Conservation (phyloP, 1,284 basidiomycete species). For the Leccinum holopus region DNA sequence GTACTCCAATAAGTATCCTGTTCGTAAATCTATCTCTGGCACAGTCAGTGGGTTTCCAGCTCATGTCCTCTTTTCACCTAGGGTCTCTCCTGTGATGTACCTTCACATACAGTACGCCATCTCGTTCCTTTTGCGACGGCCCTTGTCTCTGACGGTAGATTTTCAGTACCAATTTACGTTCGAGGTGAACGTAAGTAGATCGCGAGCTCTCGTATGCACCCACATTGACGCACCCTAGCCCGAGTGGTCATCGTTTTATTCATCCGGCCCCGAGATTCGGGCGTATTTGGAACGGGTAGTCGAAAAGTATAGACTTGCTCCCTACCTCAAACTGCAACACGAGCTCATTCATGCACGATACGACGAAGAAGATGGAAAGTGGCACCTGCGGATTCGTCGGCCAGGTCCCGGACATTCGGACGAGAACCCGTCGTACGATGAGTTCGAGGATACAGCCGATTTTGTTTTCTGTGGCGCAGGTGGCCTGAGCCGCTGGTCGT, state of each 20-base stretch:
- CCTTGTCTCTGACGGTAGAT: background rate
- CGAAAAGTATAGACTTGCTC: conserved; percentile 56
- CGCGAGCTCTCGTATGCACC: background rate
- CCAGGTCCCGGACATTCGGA: conserved; percentile 21
- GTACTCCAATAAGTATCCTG: conserved; percentile 43
- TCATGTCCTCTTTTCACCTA: background rate
- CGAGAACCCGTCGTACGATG: conserved; percentile 33
- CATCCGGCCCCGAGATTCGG: conserved; percentile 56
- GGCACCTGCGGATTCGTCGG: conserved; percentile 52
- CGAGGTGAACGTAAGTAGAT: conserved; percentile 44
- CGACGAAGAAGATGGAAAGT: conserved; percentile 50
- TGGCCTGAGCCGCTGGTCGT: conserved; percentile 51
- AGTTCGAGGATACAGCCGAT: conserved; percentile 47
- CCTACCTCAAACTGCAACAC: conserved; percentile 48
- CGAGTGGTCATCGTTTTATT: conserved; percentile 61
- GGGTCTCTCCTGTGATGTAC: conserved; percentile 43
- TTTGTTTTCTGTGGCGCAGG: conserved; percentile 55
- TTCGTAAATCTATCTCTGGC: conserved; percentile 14
- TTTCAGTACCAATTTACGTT: conserved; percentile 59
- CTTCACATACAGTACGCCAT: conserved; percentile 47
- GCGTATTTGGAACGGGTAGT: conserved; percentile 53
- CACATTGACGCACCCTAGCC: conserved; percentile 33
- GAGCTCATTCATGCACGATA: conserved; percentile 41
- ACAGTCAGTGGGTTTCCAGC: background rate
- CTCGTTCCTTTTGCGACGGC: background rate